These are phyloP conservation scores for Gyrodon lividus DNA, from an alignment of 768 basidiomycete species.

Conservation along the genomic window DNA sequence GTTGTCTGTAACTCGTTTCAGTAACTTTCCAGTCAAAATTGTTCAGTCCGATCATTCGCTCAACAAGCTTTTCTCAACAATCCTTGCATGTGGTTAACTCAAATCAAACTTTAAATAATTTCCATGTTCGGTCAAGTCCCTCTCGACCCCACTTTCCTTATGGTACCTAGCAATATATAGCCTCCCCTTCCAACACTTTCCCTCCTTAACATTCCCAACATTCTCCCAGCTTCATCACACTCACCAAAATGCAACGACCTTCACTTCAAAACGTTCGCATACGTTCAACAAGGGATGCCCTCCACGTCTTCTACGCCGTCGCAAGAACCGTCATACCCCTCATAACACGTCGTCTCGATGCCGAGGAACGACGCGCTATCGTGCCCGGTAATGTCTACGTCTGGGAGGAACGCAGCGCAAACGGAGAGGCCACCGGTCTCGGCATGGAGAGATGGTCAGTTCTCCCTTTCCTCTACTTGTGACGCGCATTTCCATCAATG, in stretches of 20 bases:
- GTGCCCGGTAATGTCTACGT: constrained; percentile 79
- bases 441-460: constrained; percentile 82
- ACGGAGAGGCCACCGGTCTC: constrained; percentile 76
- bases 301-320: constrained; percentile 78
- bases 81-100: constrained; percentile 39
- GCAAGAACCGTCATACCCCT: constrained; percentile 66
- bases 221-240: constrained; percentile 24
- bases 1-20: constrained; percentile 1
- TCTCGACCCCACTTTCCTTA: constrained; percentile 21
- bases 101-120: constrained; percentile 61
- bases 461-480: not conserved
- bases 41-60: constrained; percentile 22
- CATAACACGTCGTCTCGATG: constrained; percentile 79
- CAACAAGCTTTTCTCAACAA: constrained; percentile 12
- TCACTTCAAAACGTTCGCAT: constrained; percentile 76
- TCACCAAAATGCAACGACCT: constrained; percentile 63
- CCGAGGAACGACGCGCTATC: constrained; percentile 75
- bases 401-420: constrained; percentile 86
- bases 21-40: constrained; percentile 5
- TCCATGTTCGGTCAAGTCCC: constrained; percentile 20
- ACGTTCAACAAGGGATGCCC: constrained; percentile 76
- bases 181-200: constrained; percentile 21
- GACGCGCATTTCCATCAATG: not conserved
- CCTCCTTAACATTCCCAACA: constrained; percentile 29
- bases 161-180: constrained; percentile 38